Percentiles rank a stretch among this genome's conserved stretches.
Conservation (phyloP, 139 green algal species). For the Coelastrella sp. region DNA sequence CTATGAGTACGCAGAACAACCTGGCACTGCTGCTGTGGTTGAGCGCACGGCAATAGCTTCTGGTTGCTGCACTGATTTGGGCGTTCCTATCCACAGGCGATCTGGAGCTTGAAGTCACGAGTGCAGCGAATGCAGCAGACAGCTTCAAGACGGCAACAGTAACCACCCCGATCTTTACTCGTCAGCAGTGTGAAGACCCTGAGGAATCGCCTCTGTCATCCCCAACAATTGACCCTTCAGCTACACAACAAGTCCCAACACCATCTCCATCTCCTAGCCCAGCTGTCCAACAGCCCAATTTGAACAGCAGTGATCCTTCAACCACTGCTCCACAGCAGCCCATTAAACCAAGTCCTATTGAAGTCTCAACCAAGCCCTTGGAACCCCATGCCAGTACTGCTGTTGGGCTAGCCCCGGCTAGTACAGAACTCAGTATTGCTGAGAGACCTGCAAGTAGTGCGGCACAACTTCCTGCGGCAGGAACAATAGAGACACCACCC, state of each 20-base stretch:
- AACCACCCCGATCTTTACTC: background rate
- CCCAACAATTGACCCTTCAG: background rate
- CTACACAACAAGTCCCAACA: background rate
- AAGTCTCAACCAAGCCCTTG: background rate
- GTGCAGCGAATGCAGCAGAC: background rate
- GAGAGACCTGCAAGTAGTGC: background rate
- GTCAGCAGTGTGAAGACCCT: constrained; percentile 5
- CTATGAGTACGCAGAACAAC: background rate
- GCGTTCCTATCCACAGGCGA: background rate
- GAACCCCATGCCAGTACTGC: too few species aligned
- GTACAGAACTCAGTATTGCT: background rate
- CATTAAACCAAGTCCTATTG: background rate
- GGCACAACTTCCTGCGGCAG: too few species aligned
- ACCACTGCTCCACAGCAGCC: background rate
- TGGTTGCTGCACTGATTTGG: background rate
- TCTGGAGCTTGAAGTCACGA: background rate
- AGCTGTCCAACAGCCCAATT: background rate
- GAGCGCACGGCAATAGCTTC: background rate
- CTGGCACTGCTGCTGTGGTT: background rate
- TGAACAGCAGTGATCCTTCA: too few species aligned
- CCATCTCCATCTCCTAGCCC: background rate
- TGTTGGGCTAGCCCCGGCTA: too few species aligned
- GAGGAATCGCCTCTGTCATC: background rate
- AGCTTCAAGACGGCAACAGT: background rate
- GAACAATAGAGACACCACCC: too few species aligned